Evolutionary conservation across 2,329 filamentous ascomycete species (phyloP).

Genomic region (Magnaporthiopsis incrustans): DNA sequence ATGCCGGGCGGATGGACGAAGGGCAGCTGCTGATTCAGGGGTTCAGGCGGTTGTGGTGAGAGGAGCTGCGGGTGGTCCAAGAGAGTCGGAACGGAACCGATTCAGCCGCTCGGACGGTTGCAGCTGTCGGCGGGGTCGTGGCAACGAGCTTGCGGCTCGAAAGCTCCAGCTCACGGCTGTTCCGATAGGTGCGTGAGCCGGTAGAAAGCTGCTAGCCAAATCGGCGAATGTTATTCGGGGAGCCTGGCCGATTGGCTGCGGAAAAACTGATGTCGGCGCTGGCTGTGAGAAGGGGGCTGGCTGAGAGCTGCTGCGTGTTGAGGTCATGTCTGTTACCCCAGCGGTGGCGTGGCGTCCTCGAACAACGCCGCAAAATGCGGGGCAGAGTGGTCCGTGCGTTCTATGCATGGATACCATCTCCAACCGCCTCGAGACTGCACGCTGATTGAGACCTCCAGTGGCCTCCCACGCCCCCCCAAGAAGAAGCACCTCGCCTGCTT

Average conservation of each 20-base stretch:
- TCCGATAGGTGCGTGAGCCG: background rate
- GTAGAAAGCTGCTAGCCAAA: background rate
- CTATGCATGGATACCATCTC: too few species aligned
- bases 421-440: too few species aligned
- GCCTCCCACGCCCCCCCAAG: too few species aligned
- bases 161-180: background rate
- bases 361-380: background rate
- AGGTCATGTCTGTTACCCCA: background rate
- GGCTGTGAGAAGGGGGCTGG: background rate
- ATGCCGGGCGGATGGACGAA: conserved; percentile 7
- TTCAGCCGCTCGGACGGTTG: background rate
- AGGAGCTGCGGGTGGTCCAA: background rate
- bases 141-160: background rate
- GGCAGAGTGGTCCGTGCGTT: background rate
- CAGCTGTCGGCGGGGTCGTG: background rate
- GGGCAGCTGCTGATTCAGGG: background rate
- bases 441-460: too few species aligned
- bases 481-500: too few species aligned
- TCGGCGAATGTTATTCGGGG: background rate
- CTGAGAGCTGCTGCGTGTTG: background rate
- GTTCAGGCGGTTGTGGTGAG: background rate
- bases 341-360: background rate
- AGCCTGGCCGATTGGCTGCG: background rate
- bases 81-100: background rate
- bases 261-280: background rate